Evolutionary conservation across 495 filamentous ascomycete genomes (phyloP), one percentile per base, ranked within the genome.

Genomic region (Xylaria curta): DNA sequence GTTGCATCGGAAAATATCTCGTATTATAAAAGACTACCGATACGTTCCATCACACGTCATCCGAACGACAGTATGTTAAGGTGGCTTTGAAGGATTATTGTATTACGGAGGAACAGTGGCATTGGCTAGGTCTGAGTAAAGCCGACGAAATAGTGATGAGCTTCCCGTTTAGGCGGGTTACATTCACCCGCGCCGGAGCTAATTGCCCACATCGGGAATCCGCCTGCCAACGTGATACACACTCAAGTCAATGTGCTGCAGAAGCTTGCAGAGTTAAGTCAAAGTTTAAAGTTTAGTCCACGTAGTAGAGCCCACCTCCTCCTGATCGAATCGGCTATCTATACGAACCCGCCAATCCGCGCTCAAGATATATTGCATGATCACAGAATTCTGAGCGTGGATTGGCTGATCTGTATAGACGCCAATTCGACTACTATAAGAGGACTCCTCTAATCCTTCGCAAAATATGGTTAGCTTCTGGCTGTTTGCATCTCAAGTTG

Each of bases 111-210:
- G 36, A 21, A 54, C 19, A 36, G 21, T 15, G 65, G 26, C 24
- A 40, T 42, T 21, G 10, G 49, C 12, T 54, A 12, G 19, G 26
- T 21, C 26, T 19, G 21, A 67, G 36, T 67, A 26, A 67, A 67
- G 65, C 65, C 49, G 65, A 67, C 17, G 21, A 19, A 3, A 67
- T 28, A 36, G 47, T 36, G 49, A 31, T n/a, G 63, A 56, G 65
- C 65, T 67, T 67, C 65, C 65, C 44, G 17, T 36, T 67, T 53
- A 6, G 44, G 49, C 49, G 13, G 49, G 26, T 40, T 38, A 47
- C 17, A 13, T 54, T 67, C 49, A 54, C 24, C 47, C 47, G 21
- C 65, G 13, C 28, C 12, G 10, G 36, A 42, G 38, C 62, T 47
- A 46, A 65, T 65, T 9, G 9, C 21, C 62, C 26, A 38, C 10